Evolutionary conservation across 2,329 filamentous ascomycete species (phyloP).

Genomic region (Colletotrichum sp.): DNA sequence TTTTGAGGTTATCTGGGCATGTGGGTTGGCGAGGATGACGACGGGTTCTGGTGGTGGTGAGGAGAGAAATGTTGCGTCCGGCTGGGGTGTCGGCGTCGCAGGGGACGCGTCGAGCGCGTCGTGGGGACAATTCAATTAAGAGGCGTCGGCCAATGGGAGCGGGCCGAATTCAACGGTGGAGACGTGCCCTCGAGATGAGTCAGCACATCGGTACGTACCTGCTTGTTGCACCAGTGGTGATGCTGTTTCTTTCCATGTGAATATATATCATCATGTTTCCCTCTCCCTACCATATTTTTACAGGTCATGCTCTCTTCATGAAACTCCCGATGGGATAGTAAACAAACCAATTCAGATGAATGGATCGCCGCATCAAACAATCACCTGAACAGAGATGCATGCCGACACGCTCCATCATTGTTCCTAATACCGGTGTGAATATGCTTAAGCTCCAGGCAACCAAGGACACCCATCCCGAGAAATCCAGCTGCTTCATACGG

Average conservation of each 20-base stretch:
- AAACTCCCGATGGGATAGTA: background rate
- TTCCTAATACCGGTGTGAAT: background rate
- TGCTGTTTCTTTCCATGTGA: background rate
- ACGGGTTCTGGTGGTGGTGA: background rate
- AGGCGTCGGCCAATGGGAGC: background rate
- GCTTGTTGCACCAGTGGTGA: background rate
- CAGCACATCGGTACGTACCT: background rate
- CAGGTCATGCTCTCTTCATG: background rate
- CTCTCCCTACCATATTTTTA: background rate
- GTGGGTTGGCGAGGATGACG: background rate
- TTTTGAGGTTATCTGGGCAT: slow-evolving; percentile 24
- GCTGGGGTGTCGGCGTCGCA: background rate
- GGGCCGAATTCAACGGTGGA: background rate
- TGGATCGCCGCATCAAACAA: background rate
- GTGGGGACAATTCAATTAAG: slow-evolving; percentile 9
- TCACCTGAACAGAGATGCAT: background rate
- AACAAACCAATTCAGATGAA: background rate
- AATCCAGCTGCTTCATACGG: background rate
- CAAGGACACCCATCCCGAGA: background rate
- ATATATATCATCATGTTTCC: background rate
- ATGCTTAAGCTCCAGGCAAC: background rate
- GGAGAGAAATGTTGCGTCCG: background rate
- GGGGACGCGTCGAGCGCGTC: slow-evolving; percentile 17
- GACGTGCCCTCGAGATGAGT: background rate
- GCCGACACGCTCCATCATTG: background rate